Evolutionary conservation across 2,329 filamentous ascomycete species (phyloP), one percentile per base, ranked within the genome.

Genomic region (Penicillium occitanis): DNA sequence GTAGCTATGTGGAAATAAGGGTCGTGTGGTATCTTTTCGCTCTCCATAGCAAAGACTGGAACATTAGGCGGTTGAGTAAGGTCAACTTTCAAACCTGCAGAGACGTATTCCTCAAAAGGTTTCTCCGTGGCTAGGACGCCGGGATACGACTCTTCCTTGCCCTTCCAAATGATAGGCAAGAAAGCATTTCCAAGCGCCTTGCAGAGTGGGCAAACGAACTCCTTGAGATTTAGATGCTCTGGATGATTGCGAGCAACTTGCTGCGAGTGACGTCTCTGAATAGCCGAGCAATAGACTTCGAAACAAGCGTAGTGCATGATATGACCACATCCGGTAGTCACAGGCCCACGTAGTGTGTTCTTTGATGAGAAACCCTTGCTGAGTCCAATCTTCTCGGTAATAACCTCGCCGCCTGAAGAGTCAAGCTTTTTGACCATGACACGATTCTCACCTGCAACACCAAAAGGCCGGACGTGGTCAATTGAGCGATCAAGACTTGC

Each of bases 301-400:
- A 99, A 99, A 79, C 95, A 99, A 71, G 87, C 88, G 76, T 91
- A 98, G 77, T 99, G 95, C 95, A 99, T 99, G 73, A 99, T 96
- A 77, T 99, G 95, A 2, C 95, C 95, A 77, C 95, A 99, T 10
- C 94, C 92, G 42, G 91, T 91, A 11, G 93, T 91, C 1, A 98
- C 90, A 0, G 94, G 91, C 0, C 93, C 95, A 19, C 86, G 83
- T 33, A 85, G 84, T 40, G 88, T 88, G 48, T 88, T 84, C 10
- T 85, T 82, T 6, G 88, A 84, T 2, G 92, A 90, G 73, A 96
- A 99, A 0, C 95, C 95, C 77, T 93, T 96, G 37, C 94, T 93
- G 58, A 99, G 86, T 5, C 89, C 89, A 78, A 96, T 91, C 59
- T 91, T 87, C 76, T 96, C 92, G 4, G 87, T 86, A 42, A 87